Conservation (phyloP, 2,329 filamentous ascomycete species). For the Xylaria sp. region DNA sequence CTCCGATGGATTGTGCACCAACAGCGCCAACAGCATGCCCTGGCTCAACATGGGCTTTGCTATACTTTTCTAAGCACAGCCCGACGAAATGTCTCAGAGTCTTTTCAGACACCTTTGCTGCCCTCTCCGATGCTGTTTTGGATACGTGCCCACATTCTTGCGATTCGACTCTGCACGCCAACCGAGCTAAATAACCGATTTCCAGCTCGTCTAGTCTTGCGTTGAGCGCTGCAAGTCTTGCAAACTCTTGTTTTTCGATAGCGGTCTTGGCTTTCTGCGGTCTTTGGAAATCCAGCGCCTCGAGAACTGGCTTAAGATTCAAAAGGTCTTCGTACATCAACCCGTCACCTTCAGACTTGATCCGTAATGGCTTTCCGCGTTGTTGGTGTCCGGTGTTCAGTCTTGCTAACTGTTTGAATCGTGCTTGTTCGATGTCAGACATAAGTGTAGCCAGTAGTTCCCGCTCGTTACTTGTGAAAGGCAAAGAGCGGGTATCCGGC, state of each 20-base stretch:
- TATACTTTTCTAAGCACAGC: slow-evolving; percentile 88
- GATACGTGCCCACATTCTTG: slow-evolving; percentile 45
- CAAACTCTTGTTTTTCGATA: slow-evolving; percentile 37
- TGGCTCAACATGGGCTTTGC: slow-evolving; percentile 89
- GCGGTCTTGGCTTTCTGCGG: slow-evolving; percentile 33
- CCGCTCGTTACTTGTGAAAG: slow-evolving; percentile 27
- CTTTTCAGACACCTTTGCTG: slow-evolving; percentile 81
- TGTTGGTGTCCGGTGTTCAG: background rate
- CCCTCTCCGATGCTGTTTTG: slow-evolving; percentile 65
- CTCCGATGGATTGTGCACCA: slow-evolving; percentile 96
- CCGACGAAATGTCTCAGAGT: slow-evolving; percentile 81
- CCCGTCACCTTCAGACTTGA: slow-evolving; percentile 1
- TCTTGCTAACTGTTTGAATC: slow-evolving; percentile 26
- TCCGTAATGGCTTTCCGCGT: background rate
- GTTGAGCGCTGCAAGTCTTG: slow-evolving; percentile 33
- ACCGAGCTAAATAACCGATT: slow-evolving; percentile 33
- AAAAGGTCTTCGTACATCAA: slow-evolving; percentile 32
- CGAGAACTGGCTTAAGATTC: slow-evolving; percentile 31
- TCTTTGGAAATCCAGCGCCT: slow-evolving; percentile 36
- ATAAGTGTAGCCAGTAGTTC: slow-evolving; percentile 26
- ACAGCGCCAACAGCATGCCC: slow-evolving; percentile 96
- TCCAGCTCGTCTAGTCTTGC: slow-evolving; percentile 32
- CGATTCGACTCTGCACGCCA: slow-evolving; percentile 41
- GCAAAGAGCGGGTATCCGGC: slow-evolving; percentile 29
- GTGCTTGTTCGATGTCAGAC: slow-evolving; percentile 32